Conservation (phyloP, 2,329 filamentous ascomycete species). For the Aurifilum marmelostoma region DNA sequence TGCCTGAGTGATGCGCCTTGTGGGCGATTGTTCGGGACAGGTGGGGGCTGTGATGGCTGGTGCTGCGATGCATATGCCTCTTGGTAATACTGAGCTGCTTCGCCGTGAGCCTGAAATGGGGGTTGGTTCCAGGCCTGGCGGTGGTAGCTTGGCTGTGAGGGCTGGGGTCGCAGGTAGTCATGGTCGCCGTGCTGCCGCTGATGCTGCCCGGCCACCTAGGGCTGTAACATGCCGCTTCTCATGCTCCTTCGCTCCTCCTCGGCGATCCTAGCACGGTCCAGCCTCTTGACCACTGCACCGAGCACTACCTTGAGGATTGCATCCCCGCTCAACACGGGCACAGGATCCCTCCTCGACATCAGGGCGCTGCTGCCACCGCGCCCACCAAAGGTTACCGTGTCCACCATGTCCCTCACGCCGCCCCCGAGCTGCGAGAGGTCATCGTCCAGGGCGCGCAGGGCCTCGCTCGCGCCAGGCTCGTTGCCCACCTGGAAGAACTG, state of each 20-base stretch:
- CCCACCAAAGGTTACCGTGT: slow-evolving; percentile 75
- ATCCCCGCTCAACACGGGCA: slow-evolving; percentile 61
- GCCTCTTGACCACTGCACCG: slow-evolving; percentile 70
- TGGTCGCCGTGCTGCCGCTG: not conserved
- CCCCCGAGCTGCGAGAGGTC: slow-evolving; percentile 58
- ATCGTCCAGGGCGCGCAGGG: slow-evolving; percentile 77
- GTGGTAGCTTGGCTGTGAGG: not conserved
- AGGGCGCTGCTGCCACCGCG: slow-evolving; percentile 38
- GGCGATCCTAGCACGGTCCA: slow-evolving; percentile 54
- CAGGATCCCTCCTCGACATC: not conserved
- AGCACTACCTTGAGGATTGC: slow-evolving; percentile 82
- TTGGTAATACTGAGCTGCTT: not conserved
- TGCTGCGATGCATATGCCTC: not conserved
- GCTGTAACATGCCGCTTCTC: slow-evolving; percentile 23
- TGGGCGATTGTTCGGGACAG: not conserved
- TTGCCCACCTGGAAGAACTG: slow-evolving; percentile 95
- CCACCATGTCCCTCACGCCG: slow-evolving; percentile 82
- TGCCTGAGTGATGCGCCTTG: not conserved
- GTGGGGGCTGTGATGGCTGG: not conserved
- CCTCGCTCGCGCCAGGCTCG: slow-evolving; percentile 65
- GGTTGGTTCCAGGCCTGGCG: no score
- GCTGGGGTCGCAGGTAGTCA: not conserved
- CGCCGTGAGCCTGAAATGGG: not conserved
- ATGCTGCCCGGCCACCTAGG: slow-evolving; percentile 13
- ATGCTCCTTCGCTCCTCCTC: slow-evolving; percentile 28